Evolutionary conservation across 1,284 basidiomycete species (phyloP).

Genomic region (Paramarasmius palmivorus): DNA sequence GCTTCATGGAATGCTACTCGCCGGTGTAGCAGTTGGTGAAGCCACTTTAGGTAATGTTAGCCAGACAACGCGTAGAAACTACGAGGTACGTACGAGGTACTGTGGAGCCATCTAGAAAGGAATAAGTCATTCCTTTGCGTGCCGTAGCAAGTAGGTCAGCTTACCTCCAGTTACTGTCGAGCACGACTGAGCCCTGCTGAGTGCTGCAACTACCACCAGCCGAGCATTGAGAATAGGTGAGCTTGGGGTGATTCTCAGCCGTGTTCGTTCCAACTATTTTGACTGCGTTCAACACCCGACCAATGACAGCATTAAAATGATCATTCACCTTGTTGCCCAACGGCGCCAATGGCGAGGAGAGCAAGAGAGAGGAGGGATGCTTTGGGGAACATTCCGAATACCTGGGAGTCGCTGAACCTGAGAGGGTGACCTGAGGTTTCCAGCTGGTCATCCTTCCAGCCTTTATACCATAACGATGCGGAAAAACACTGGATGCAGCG

Average conservation of each 20-base stretch:
- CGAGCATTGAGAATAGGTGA: slow-evolving; percentile 41
- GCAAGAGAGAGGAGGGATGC: slow-evolving; percentile 13
- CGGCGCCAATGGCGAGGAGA: slow-evolving; percentile 12
- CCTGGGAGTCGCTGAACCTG: background rate
- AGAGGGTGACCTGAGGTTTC: background rate
- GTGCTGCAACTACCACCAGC: slow-evolving; percentile 39
- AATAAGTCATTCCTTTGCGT: too few species aligned
- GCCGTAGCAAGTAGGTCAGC: background rate
- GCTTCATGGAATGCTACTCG: too few species aligned
- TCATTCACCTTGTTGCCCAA: slow-evolving; percentile 14
- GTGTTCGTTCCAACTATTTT: slow-evolving; percentile 13
- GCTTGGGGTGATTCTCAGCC: slow-evolving; percentile 33
- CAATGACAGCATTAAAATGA: too few species aligned
- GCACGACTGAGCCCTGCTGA: slow-evolving; percentile 34
- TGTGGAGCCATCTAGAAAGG: slow-evolving; percentile 43
- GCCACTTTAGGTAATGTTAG: too few species aligned
- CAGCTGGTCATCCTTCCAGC: background rate
- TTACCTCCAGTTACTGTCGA: slow-evolving; percentile 51
- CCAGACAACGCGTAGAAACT: too few species aligned
- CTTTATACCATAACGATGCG: background rate
- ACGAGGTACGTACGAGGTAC: too few species aligned
- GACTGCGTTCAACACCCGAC: too few species aligned
- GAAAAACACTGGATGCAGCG: background rate
- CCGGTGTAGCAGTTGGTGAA: slow-evolving; percentile 60
- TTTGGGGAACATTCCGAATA: slow-evolving; percentile 10